Base-by-base conservation (phyloP, 2,329 filamentous ascomycete genomes). In the Cadophora luteo-olivacea region DNA sequence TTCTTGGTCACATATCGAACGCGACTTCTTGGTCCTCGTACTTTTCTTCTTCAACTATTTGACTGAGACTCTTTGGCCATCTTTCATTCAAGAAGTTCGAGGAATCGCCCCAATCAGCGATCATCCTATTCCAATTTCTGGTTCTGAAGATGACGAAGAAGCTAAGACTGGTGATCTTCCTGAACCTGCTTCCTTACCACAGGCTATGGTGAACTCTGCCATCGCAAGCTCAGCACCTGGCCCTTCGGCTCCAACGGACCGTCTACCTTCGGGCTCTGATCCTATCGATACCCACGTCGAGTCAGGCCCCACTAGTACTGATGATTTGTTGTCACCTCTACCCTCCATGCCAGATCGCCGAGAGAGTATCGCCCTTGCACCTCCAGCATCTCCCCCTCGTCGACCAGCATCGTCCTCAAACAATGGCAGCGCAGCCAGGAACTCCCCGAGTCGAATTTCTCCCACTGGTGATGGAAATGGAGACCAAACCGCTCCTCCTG, bases 1-100 rank as follows among this genome's bases (percentile, higher is more conserved):
- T 29, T 60, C 57, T n/a, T 60, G 57, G 57, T 24, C 33, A 14
- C 22, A 60, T 36, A 29, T 60, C 36, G 57, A 60, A 25, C 57
- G 57, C 5, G 6, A 60, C 22, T 41, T 60, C 14, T 11, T 25
- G 38, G 6, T 60, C 22, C 57, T 60, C 9, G 45, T 49, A 25
- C 57, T 60, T 38, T 11, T 9, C 9, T 38, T 41, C 22, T 24
- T 60, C n/a, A 24, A 16, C 57, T 24, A 60, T 14, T 22, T 60
- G 4, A 60, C n/a, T 3, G 55, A 19, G 3, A 58, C n/a, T 24
- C 33, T 58, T n/a, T 38, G n/a, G 33, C 57, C 33, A 3, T 60
- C 33, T 9, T 29, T 60, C 36, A 25, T 45, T 14, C 57, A 41
- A 41, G 12, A 45, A 24, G 4, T 60, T 5, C 57, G 33, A 41